Base-by-base conservation (phyloP, 2,329 filamentous ascomycete genomes). In the Colletotrichum caudatum region DNA sequence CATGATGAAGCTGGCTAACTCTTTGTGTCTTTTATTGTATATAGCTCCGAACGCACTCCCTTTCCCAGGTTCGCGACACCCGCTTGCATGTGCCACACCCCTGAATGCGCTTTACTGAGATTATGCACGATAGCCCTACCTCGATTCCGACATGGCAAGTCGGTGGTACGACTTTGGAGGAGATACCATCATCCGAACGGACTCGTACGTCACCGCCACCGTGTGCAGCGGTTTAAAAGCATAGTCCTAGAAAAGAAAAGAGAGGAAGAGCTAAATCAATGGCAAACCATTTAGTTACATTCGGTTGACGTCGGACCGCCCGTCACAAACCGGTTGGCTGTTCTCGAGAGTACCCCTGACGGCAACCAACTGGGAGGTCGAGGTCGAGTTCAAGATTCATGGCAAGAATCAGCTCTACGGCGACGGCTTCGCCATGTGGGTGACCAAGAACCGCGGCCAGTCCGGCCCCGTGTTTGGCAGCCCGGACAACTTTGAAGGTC, bases 101-200 rank as follows among this genome's bases (percentile, higher is more conserved):
- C 66, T 64, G 50, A 57, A 26, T 50, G 63, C 70, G 59, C 59
- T 66, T 62, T 66, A 41, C 58, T 70, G 58, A 71, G 56, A 54
- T 23, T 74, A 74, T 72, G 65, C 51, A 66, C 75, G 64, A 74
- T 79, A 98, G 93, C 96, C 96, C 74, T 99, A 98, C 84, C 90
- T 99, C 77, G 96, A 99, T 84, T 96, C 94, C 73, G 96, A 98
- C 82, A 95, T 98, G 92, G 93, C 97, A 85, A 97, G 94, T 85
- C 92, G 96, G 80, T 99, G 96, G 95, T 99, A 95, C 84, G 96
- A 99, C 85, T 99, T 97, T 88, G 96, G 96, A 80, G 96, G 95
- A 80, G 94, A 97, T 84, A 94, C 95, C 51, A 92, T 99, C 77
- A 89, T 98, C 78, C 86, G 90, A 77, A 90, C 90, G 75, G 90